Evolutionary conservation across 1,284 basidiomycete genomes (phyloP), one percentile per base, ranked within the genome.

Genomic region (Cryptococcus sp.): DNA sequence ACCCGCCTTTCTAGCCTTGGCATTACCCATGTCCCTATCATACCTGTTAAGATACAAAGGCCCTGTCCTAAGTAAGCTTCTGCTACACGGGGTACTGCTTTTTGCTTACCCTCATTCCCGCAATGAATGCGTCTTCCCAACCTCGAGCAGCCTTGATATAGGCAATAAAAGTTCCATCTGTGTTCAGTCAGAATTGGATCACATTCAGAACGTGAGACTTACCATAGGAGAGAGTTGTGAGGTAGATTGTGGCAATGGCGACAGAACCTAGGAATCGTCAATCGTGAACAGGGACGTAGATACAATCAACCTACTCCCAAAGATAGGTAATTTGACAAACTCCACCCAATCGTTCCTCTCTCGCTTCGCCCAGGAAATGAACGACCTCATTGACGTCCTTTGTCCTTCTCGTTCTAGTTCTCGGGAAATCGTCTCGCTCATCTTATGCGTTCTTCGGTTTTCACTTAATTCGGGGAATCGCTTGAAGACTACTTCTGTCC

Each of bases 181-280:
- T 11, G 44, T 11, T 8, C 10, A n/a, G 30, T n/a, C 44, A 46
- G 44, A 10, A 23, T 46, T 31, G 11, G 14, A 11, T 2, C 5
- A 1, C 11, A 14, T 30, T 54, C 38, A 54, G 51, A 10, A 41
- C 38, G 38, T n/a, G 13, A 11, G n/a, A 56, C 62, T 46, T 42
- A 62, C 64, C 76, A 59, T 78, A 79, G 6, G 76, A 78, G 3
- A 81, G 70, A 0, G 80, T 80, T 0, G 78, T 79, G 41, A 81
- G 70, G 63, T 80, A 80, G 7, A 80, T 74, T 10, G 79, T 63
- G 0, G 79, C 74, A 56, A 74, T 71, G 3, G 70, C 62, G 31
- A 73, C 50, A 3, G 70, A 73, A 56, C 68, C 69, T 73, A 46
- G 38, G 10, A 10, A n/a, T 41, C 10, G 10, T 41, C 44, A 8